Evolutionary conservation across 306 rosid genomes (phyloP).

Genomic region (Glycyrrhiza uralensis): DNA sequence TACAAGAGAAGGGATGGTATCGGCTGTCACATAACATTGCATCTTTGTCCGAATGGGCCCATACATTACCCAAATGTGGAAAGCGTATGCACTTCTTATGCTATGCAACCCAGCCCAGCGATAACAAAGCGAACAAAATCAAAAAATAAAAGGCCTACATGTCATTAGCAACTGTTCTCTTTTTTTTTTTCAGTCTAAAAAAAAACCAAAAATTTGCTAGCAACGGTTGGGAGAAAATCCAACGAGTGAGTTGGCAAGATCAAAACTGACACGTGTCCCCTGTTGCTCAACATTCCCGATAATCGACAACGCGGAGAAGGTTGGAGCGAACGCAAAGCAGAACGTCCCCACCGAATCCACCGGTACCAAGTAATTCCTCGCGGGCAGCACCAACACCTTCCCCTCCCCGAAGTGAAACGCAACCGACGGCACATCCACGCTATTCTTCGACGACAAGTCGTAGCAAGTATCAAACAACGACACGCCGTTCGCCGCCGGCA

Average conservation of each 20-base stretch:
- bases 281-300: constrained; percentile 90
- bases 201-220: constrained; percentile 35
- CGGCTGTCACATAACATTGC: too few species aligned
- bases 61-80: too few species aligned
- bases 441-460: constrained; percentile 59
- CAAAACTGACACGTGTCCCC: constrained; percentile 92
- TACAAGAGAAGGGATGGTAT: too few species aligned
- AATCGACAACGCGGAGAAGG: constrained; percentile 55
- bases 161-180: too few species aligned
- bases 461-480: constrained; percentile 82
- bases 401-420: constrained; percentile 60
- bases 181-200: too few species aligned
- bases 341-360: constrained; percentile 79
- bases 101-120: too few species aligned
- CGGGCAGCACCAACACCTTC: constrained; percentile 61
- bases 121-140: too few species aligned
- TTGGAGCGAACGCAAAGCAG: constrained; percentile 86
- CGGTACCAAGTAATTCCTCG: constrained; percentile 79
- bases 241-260: constrained; percentile 46
- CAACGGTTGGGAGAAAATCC: constrained; percentile 59
- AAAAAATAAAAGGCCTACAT: too few species aligned
- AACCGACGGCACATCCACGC: constrained; percentile 80
- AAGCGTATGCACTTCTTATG: too few species aligned
- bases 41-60: too few species aligned
- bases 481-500: constrained; percentile 38